Base-by-base conservation (phyloP, 108 stramenopile species). In the Mayamaea pseudoterrestris region DNA sequence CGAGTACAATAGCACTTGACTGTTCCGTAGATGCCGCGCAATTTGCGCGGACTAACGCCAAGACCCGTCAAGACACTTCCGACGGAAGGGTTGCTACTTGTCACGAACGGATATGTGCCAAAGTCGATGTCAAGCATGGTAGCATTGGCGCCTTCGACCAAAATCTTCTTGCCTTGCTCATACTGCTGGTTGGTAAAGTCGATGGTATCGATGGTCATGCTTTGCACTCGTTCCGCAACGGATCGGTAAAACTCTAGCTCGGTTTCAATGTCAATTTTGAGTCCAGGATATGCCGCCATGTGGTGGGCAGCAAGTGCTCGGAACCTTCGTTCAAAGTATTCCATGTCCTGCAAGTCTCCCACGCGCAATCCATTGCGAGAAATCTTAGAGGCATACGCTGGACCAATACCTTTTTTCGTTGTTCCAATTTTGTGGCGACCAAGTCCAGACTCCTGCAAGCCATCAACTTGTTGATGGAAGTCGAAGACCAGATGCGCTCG, bases 41-140 rank as follows among this genome's bases (percentile, higher is more conserved):
- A 56, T 76, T 97, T 96, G 41, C 65, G 64, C n/a, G 96, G 98
- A 22, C 88, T 67, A 1, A 99, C 86, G 20, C 98, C 98, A 23
- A 99, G 58, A 12, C 98, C 98, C 7, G 98, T 99, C 66, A 96
- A 65, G n/a, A 97, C 87, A 32, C 76, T 78, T 45, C 98, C 96
- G 30, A 93, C 74, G 27, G 83, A 83, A 5, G 98, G 96, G 55
- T 95, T 94, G 57, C 81, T 85, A 5, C 93, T 94, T 21, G 98
- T 98, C 12, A 99, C 98, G 63, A 78, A 99, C 0, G 96, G 98
- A 66, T 97, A 99, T 9, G 98, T 98, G 17, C 98, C 98, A 62
- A 95, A 97, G 71, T 99, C 98, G 61, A 97, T 89, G 66, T 99
- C 98, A 40, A 99, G 71, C 95, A 99, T 97, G 60, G 95, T 92